A percentile compares a stretch with the other conserved stretches of the same genome.
Conservation (phyloP, 2,329 filamentous ascomycete genomes). For the Myotisia sp. region DNA sequence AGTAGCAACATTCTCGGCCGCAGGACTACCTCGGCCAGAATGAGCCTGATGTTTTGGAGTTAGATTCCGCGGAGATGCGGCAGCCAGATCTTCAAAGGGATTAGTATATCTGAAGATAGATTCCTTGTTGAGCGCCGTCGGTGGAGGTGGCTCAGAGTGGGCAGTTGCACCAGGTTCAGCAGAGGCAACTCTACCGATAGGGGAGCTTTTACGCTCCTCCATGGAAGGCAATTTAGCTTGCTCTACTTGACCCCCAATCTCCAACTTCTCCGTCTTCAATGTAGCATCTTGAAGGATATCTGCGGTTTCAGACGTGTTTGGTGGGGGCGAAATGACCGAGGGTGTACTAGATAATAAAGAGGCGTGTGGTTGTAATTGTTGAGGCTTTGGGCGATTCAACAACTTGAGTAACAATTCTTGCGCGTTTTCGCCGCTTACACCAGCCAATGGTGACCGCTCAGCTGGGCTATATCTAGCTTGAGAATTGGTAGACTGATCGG, state of each 20-base stretch:
- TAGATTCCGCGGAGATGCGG: slow-evolving; percentile 47
- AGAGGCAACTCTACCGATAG: slow-evolving; percentile 21
- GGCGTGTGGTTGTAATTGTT: slow-evolving; percentile 14
- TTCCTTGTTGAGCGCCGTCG: slow-evolving; percentile 24
- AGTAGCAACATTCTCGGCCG: slow-evolving; percentile 19
- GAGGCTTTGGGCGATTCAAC: slow-evolving; percentile 55
- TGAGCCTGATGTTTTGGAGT: slow-evolving; percentile 31
- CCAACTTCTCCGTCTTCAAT: too few species aligned
- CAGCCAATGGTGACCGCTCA: slow-evolving; percentile 13
- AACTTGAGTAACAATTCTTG: slow-evolving; percentile 77
- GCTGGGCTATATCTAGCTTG: slow-evolving; percentile 14
- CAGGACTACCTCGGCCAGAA: slow-evolving; percentile 25
- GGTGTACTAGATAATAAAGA: slow-evolving; percentile 15
- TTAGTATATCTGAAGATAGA: slow-evolving; percentile 56
- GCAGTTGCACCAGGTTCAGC: slow-evolving; percentile 15
- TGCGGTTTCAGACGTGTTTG: slow-evolving; percentile 11
- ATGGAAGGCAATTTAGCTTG: neutral
- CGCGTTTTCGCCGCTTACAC: slow-evolving; percentile 47
- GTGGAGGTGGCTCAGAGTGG: slow-evolving; percentile 28
- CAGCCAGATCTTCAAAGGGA: slow-evolving; percentile 55
- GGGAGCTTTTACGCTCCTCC: slow-evolving; percentile 15
- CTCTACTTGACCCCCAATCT: too few species aligned
- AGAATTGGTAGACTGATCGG: slow-evolving; percentile 14
- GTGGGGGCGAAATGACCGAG: slow-evolving; percentile 18
- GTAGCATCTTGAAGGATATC: too few species aligned